These are phyloP conservation scores for Edaphochlamys debaryana DNA, from an alignment of 139 green algal species.

Conservation along the genomic window DNA sequence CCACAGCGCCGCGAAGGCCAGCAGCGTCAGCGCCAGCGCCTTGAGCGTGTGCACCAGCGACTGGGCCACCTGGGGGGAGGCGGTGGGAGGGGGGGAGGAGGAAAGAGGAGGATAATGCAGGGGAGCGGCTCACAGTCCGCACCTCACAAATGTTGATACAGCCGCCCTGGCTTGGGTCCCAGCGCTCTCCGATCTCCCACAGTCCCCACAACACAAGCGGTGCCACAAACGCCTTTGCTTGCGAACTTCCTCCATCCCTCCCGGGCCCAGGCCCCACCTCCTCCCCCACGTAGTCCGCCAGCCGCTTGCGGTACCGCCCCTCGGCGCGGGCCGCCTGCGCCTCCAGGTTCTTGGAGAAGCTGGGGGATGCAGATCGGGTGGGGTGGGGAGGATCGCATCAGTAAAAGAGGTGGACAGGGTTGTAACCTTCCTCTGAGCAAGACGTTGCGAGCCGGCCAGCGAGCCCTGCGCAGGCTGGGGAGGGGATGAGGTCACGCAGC, in stretches of 20 bases:
- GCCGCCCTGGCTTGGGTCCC: no score
- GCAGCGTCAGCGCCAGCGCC: slow-evolving; percentile 22
- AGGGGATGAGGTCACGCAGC: no score
- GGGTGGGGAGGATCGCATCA: no score
- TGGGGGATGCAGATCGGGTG: no score
- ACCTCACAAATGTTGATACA: no score
- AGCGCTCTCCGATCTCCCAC: no score
- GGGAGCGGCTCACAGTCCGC: neutral
- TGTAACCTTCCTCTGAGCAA: no score
- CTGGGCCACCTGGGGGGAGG: neutral
- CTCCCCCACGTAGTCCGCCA: slow-evolving; percentile 25
- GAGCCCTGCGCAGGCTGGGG: no score
- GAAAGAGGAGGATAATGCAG: neutral
- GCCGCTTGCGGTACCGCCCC: neutral
- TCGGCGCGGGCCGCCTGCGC: neutral
- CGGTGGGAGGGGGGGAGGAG: neutral
- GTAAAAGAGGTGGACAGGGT: no score
- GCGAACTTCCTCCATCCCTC: slow-evolving; percentile 9
- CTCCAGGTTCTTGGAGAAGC: neutral
- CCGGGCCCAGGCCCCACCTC: slow-evolving; percentile 17
- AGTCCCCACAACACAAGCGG: no score
- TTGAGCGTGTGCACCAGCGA: slow-evolving; percentile 35
- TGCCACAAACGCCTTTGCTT: no score
- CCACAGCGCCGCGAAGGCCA: slow-evolving; percentile 44
- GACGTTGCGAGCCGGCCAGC: no score